Evolutionary conservation across 257 asterid species (phyloP).

Genomic region (Gentiana dahurica): DNA sequence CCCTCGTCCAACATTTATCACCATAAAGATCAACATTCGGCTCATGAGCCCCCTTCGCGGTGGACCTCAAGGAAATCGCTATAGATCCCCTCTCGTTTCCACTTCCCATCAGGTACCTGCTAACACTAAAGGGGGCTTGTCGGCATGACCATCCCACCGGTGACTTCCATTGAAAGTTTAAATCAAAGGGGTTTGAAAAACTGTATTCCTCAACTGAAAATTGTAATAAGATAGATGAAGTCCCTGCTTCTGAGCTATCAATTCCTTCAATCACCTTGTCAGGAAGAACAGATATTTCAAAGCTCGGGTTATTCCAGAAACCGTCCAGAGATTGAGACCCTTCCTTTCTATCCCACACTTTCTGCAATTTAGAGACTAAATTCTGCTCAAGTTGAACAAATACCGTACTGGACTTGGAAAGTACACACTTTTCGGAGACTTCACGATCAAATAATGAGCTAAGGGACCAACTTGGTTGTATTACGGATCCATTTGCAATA

Average conservation of each 20-base stretch:
- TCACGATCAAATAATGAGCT: constrained; percentile 82
- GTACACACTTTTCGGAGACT: constrained; percentile 57
- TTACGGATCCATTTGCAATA: constrained; percentile 26
- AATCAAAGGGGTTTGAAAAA: constrained; percentile 57
- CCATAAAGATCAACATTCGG: constrained; percentile 21
- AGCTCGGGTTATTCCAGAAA: constrained; percentile 28
- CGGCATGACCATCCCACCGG: constrained; percentile 70
- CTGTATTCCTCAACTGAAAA: constrained; percentile 44
- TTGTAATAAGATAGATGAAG: constrained; percentile 46
- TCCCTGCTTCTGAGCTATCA: constrained; percentile 23
- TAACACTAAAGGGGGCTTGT: constrained; percentile 72
- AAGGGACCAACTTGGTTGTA: constrained; percentile 82
- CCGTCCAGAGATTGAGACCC: constrained; percentile 15
- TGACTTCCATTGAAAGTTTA: constrained; percentile 73
- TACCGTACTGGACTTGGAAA: constrained; percentile 65
- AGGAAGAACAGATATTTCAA: constrained; percentile 57
- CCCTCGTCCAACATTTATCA: constrained; percentile 42
- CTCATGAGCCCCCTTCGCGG: constrained; percentile 19
- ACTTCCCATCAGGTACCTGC: constrained; percentile 86
- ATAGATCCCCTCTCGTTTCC: constrained; percentile 96
- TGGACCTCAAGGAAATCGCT: constrained; percentile 70
- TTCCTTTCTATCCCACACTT: constrained; percentile 14
- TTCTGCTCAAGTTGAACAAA: constrained; percentile 64
- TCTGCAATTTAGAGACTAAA: constrained; percentile 45
- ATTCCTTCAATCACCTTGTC: constrained; percentile 54